Percentiles rank a stretch among this genome's conserved stretches.
Evolutionary conservation across 805 yeast genomes (phyloP).

Genomic region (Spathaspora sp.): DNA sequence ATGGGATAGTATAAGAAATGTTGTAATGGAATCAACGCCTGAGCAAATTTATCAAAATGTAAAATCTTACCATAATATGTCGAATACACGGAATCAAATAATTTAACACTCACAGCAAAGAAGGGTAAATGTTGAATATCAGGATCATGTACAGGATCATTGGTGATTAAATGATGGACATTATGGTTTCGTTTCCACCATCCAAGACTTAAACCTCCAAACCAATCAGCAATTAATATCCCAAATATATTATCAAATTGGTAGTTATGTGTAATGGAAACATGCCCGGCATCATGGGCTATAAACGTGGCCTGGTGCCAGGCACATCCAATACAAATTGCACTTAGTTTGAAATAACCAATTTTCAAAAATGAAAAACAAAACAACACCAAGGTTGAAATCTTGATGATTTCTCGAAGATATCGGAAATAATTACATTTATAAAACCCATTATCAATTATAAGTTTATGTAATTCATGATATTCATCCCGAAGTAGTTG

Average conservation of each 20-base stretch:
- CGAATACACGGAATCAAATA: conserved; percentile 68
- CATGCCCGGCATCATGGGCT: conserved; percentile 89
- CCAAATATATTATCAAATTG: conserved; percentile 74
- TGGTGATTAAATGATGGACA: conserved; percentile 89
- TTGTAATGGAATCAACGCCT: conserved; percentile 58
- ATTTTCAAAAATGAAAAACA: conserved; percentile 47
- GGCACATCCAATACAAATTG: conserved; percentile 62
- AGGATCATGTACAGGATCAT: conserved; percentile 92
- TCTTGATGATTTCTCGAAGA: conserved; percentile 63
- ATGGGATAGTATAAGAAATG: conserved; percentile 73
- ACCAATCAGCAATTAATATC: conserved; percentile 65
- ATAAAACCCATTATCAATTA: conserved; percentile 60
- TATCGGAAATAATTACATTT: conserved; percentile 73
- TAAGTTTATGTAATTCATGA: conserved; percentile 51
- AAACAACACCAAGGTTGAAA: conserved; percentile 47
- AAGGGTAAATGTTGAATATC: conserved; percentile 92
- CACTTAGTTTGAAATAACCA: conserved; percentile 51
- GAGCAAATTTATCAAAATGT: conserved; percentile 66
- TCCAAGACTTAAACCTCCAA: conserved; percentile 86
- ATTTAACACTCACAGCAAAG: conserved; percentile 75
- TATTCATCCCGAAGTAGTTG: conserved; percentile 51
- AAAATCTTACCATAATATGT: conserved; percentile 72
- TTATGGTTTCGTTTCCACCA: conserved; percentile 97
- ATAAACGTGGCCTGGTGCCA: conserved; percentile 91
- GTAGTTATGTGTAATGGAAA: conserved; percentile 77